Conservation (phyloP, 2,329 filamentous ascomycete genomes). For the Beauveria australis region DNA sequence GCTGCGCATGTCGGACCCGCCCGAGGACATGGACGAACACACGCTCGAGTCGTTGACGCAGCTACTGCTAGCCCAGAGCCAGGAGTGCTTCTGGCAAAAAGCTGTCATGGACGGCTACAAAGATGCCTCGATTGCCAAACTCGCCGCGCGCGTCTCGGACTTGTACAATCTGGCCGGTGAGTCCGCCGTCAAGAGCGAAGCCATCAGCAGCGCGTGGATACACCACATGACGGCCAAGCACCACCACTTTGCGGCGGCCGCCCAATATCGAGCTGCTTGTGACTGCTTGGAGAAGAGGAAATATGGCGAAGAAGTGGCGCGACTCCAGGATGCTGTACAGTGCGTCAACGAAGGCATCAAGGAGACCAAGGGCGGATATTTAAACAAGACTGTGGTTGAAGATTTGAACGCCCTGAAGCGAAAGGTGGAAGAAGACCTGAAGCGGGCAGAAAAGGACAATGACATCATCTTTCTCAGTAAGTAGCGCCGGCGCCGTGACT, state of each 20-base stretch:
- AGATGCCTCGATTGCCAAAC: slow-evolving; percentile 82
- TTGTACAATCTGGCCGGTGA: slow-evolving; percentile 80
- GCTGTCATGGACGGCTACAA: slow-evolving; percentile 91
- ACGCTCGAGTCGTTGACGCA: slow-evolving; percentile 78
- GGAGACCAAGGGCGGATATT: slow-evolving; percentile 62
- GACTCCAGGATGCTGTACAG: slow-evolving; percentile 69
- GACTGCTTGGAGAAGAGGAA: slow-evolving; percentile 89
- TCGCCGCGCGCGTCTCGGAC: slow-evolving; percentile 84
- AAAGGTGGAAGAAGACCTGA: slow-evolving; percentile 77
- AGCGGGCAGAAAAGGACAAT: slow-evolving; percentile 91
- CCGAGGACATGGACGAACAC: slow-evolving; percentile 90
- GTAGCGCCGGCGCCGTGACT: slow-evolving; percentile 18
- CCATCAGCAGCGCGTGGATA: slow-evolving; percentile 91
- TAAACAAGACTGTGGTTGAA: slow-evolving; percentile 72
- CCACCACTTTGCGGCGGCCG: slow-evolving; percentile 91
- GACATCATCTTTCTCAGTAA: slow-evolving; percentile 84
- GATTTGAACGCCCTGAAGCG: slow-evolving; percentile 79
- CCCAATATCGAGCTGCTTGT: slow-evolving; percentile 83
- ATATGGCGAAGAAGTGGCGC: slow-evolving; percentile 91
- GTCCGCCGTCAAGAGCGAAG: slow-evolving; percentile 78
- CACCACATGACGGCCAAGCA: slow-evolving; percentile 97
- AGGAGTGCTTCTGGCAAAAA: slow-evolving; percentile 98
- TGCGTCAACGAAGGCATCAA: slow-evolving; percentile 83
- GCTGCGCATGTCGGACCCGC: slow-evolving; percentile 68
- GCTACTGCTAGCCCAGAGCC: slow-evolving; percentile 82